Base-by-base conservation (phyloP, 495 filamentous ascomycete genomes). In the Penicillium mononematosum region DNA sequence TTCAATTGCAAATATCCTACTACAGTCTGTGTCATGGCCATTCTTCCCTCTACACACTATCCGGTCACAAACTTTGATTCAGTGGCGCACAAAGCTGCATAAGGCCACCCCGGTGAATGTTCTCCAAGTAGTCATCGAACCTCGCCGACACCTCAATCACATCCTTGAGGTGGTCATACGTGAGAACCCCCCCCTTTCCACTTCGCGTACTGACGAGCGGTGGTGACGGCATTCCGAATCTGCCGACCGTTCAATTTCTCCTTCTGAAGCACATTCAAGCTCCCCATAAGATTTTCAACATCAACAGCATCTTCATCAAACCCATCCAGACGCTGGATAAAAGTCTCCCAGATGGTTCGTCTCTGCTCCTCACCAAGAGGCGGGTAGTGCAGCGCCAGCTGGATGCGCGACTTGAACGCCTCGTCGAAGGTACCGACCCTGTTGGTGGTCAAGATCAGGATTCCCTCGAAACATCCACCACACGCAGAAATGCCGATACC, bases 381-480 rank as follows among this genome's bases (percentile, higher is more conserved):
- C 1, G 57, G 50, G 45, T 77, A 81, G 34, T 75, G 67, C 19
- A 81, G 62, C 9, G 68, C 64, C 22, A 83, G 64, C 53, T 83
- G 75, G 46, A 83, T 78, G 6, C 78, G 74, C 1, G 74, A 78
- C 53, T 75, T 70, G 65, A 83, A 81, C 5, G 78, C 80, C 5
- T 71, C 61, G 38, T 83, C 79, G 47, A 83, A 75, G 5, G 66
- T 77, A 10, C 68, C 76, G 3, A 86, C 75, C 6, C 82, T 68
- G 24, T 74, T 75, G 2, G 56, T 63, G 1, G 71, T 74, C 22
- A 74, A 55, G 31, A 77, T 64, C 7, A 74, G 39, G 39, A 75
- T 75, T 1, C 69, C 68, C 1, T 73, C 55, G 55, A 85, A 88
- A 61, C 83, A 86, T 86, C 85, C 0, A 87, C 69, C 0, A 73